These are phyloP conservation scores for Fusarium dlaminii DNA, from an alignment of 2,329 filamentous ascomycete species.

Conservation along the genomic window DNA sequence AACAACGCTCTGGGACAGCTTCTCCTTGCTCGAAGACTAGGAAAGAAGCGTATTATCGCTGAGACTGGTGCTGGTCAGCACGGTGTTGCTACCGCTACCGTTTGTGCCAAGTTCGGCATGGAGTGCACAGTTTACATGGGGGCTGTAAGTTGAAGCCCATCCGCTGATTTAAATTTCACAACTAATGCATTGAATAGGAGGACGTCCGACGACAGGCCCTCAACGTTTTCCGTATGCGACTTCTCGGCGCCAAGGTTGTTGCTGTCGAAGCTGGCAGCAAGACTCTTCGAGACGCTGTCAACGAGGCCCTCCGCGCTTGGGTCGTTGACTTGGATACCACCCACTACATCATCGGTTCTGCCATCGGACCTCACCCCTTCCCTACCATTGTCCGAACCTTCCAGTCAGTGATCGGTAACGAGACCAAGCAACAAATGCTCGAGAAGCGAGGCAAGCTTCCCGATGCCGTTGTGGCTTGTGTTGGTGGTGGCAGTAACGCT, in stretches of 20 bases:
- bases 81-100: constrained; percentile 95
- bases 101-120: constrained; percentile 98
- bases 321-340: constrained; percentile 92
- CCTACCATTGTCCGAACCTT: constrained; percentile 97
- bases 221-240: constrained; percentile 98
- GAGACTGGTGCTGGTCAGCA: constrained; percentile 98
- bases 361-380: constrained; percentile 97
- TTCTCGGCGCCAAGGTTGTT: constrained; percentile 91
- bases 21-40: constrained; percentile 82
- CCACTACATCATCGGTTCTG: constrained; percentile 98
- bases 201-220: constrained; percentile 95
- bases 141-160: constrained; percentile 60
- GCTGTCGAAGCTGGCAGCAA: constrained; percentile 90
- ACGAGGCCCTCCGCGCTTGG: constrained; percentile 95
- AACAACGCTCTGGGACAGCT: constrained; percentile 98
- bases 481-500: constrained; percentile 94
- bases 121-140: constrained; percentile 99
- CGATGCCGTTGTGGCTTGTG: constrained; percentile 95
- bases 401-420: constrained; percentile 94
- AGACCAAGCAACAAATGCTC: constrained; percentile 92
- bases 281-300: constrained; percentile 88
- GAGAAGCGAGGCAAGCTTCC: constrained; percentile 87
- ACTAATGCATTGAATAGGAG: constrained; percentile 61
- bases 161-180: background rate
- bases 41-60: constrained; percentile 97